Evolutionary conservation across 495 filamentous ascomycete species (phyloP), one percentile per base, ranked within the genome.

Genomic region (Aspergillus nidulans): DNA sequence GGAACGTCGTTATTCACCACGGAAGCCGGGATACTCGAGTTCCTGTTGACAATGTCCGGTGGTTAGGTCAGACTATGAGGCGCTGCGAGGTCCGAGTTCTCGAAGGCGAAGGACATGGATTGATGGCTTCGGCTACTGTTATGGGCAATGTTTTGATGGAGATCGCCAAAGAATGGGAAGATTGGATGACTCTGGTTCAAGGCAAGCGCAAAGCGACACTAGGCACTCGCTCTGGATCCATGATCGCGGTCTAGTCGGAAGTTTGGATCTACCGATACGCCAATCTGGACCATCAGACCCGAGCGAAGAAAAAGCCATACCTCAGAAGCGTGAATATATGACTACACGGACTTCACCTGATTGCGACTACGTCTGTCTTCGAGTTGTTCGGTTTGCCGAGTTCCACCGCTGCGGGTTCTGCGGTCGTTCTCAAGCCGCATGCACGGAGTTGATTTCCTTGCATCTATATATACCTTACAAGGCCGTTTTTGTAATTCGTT

Each of bases 101-200:
- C 12, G 88, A 96, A 57, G 91, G 89, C 6, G 94, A 99, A 67
- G 91, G 91, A 4, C 94, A 99, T 63, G 95, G 95, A 0, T 71
- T 99, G 38, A 99, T 99, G 94, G 94, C 95, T 0, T 92, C 87
- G 48, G 92, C 94, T 7, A 70, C 73, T 16, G 92, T 99, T 20
- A 97, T 99, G 95, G 87, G 90, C 21, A 84, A 84, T 49, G 88
- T 97, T 19, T 67, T 98, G 59, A 95, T 90, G 69, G 94, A 98
- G 69, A 94, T 98, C 62, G 88, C 89, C 28, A 80, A 81, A 40
- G 95, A 98, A 66, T 97, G 92, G 95, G 90, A 94, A 55, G 91
- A 96, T 56, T 96, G 92, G 92, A 85, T 80, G 58, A 80, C 75
- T 41, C 73, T 88, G 7, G 78, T 83, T 24, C 78, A 80, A 56